These are phyloP conservation scores for Hawksworthiomyces lignivorus DNA, from an alignment of 2,329 filamentous ascomycete genomes.

Conservation along the genomic window DNA sequence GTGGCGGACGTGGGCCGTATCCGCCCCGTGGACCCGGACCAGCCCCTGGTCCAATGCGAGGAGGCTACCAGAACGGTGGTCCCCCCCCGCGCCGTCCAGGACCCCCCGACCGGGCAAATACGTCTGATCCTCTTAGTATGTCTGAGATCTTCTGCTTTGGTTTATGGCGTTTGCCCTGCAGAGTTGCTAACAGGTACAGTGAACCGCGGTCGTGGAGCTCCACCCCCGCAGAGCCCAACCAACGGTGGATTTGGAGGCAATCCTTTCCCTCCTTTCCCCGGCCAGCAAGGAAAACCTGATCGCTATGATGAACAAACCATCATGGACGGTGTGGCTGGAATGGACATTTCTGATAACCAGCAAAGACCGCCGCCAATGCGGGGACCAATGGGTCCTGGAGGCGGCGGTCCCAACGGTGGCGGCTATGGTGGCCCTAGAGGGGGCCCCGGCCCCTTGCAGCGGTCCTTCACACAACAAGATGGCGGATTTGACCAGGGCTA, in stretches of 20 bases:
- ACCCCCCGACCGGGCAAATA: slow-evolving; percentile 29
- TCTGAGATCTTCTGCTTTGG: too few species aligned
- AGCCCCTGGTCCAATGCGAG: slow-evolving; percentile 26
- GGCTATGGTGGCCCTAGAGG: slow-evolving; percentile 22
- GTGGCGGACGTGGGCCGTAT: slow-evolving; percentile 26
- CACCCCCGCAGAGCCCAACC: slow-evolving; percentile 20
- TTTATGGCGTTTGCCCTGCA: too few species aligned
- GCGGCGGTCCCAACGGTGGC: slow-evolving; percentile 3
- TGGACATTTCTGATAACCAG: slow-evolving; percentile 27
- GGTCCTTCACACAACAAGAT: slow-evolving; percentile 18
- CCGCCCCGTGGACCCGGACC: slow-evolving; percentile 27
- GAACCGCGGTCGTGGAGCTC: slow-evolving; percentile 23
- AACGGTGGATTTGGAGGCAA: slow-evolving; percentile 32
- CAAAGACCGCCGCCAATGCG: slow-evolving; percentile 22
- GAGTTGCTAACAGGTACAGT: slow-evolving; percentile 9
- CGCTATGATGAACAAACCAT: slow-evolving; percentile 34
- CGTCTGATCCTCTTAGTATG: slow-evolving; percentile 36
- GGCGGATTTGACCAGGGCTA: slow-evolving; percentile 24
- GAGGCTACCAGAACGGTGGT: slow-evolving; percentile 23
- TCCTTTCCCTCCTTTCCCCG: slow-evolving; percentile 35
- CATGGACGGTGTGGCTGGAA: slow-evolving; percentile 31
- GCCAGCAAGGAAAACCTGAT: slow-evolving; percentile 30
- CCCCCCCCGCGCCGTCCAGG: slow-evolving; percentile 25
- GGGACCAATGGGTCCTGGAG: slow-evolving; percentile 24
- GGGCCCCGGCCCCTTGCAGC: slow-evolving; percentile 12